phyloP scores from a whole-genome alignment of 257 asterid genomes.

The Coffea eugenioides region DNA sequence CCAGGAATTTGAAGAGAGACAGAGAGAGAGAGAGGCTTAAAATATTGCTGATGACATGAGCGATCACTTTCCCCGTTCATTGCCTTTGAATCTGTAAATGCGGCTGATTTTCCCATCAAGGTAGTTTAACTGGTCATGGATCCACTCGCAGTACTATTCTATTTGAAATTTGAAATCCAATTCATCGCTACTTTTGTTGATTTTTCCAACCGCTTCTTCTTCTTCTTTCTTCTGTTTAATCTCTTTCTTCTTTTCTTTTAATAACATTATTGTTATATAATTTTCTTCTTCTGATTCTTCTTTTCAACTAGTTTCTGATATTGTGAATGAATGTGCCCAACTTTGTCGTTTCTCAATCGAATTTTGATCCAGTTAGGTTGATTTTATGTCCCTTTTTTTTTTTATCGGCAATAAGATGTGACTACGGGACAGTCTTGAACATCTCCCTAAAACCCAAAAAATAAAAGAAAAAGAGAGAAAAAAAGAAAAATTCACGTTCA shows the following conservation, averaged over 20 bases:
- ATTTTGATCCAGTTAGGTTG: too few species aligned
- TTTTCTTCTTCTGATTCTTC: neutral
- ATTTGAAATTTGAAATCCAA: neutral
- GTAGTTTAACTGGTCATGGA: conserved; percentile 3
- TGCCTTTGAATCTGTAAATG: conserved; percentile 21
- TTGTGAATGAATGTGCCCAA: conserved; percentile 15
- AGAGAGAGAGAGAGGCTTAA: neutral
- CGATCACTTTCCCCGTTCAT: conserved; percentile 17
- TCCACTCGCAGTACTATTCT: too few species aligned
- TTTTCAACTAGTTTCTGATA: neutral
- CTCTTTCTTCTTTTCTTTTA: too few species aligned
- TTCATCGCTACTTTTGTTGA: neutral
- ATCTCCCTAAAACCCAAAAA: conserved; percentile 19
- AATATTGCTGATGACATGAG: too few species aligned
- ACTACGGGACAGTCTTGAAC: conserved; percentile 22
- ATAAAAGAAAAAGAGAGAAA: too few species aligned
- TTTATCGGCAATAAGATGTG: conserved; percentile 26
- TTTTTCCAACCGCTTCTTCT: neutral
- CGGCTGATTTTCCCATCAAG: conserved; percentile 6
- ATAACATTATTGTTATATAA: too few species aligned
- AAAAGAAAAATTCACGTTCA: too few species aligned
- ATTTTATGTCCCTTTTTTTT: too few species aligned
- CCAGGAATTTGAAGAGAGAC: conserved; percentile 10
- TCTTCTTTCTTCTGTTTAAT: too few species aligned
- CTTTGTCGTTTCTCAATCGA: conserved; percentile 17